These are phyloP conservation scores for Botrytis byssoidea DNA, from an alignment of 2,329 filamentous ascomycete genomes.

Conservation along the genomic window DNA sequence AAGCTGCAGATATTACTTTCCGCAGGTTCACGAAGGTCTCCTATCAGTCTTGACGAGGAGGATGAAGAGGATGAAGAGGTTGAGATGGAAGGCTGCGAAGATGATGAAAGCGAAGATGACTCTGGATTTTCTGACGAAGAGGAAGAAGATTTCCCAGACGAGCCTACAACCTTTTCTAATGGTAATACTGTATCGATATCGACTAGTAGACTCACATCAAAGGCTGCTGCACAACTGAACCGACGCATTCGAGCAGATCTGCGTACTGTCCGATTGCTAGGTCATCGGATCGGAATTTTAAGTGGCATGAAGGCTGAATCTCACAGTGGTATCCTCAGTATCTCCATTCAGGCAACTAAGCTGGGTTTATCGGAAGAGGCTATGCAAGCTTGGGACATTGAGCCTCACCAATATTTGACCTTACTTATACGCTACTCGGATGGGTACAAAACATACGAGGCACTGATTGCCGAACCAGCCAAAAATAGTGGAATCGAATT, in stretches of 20 bases:
- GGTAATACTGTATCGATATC: conserved; percentile 3
- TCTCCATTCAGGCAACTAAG: conserved; percentile 68
- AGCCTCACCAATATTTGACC: conserved; percentile 66
- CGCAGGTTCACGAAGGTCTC: conserved; percentile 25
- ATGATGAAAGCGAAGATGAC: conserved; percentile 28
- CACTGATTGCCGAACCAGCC: conserved; percentile 47
- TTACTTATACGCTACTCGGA: conserved; percentile 64
- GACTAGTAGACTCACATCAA: conserved; percentile 21
- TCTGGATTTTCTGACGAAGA: conserved; percentile 20
- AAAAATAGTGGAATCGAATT: conserved; percentile 51
- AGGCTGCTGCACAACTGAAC: conserved; percentile 24
- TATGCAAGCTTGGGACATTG: conserved; percentile 73
- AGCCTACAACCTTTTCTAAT: conserved; percentile 1
- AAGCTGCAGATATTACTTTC: conserved; percentile 31
- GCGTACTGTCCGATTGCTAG: conserved; percentile 56
- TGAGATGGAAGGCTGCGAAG: conserved; percentile 32
- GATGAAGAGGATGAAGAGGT: conserved; percentile 31
- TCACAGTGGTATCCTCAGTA: conserved; percentile 53
- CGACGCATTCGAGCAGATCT: conserved; percentile 60
- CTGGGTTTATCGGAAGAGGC: conserved; percentile 73
- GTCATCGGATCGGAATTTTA: conserved; percentile 68
- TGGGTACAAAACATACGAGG: conserved; percentile 61
- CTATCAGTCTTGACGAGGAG: conserved; percentile 40
- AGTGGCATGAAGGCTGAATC: conserved; percentile 46
- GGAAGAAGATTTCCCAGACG: conserved; percentile 37